Base-by-base conservation (phyloP, 1,284 basidiomycete species). In the Wallemia hederae region DNA sequence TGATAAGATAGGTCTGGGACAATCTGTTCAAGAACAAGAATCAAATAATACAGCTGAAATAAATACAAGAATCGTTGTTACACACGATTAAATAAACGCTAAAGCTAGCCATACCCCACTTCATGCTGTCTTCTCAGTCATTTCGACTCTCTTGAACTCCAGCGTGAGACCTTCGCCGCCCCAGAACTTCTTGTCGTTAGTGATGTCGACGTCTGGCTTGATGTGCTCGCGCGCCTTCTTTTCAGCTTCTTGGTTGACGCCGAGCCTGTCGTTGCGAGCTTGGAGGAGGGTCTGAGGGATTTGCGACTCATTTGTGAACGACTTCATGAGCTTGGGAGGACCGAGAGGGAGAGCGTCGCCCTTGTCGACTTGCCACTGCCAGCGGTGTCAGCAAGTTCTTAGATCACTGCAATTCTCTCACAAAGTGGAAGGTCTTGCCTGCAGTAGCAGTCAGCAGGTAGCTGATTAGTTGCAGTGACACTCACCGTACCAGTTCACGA, bases 361-460 rank as follows among this genome's bases (percentile, higher is more conserved):
- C 17, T 33, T 3, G 58, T 65, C 64, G 34, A 62, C 15, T 0
- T 28, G 24, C 63, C 64, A 65, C n/a, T n/a, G n/a, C n/a, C n/a
- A n/a, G n/a, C n/a, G n/a, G n/a, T n/a, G n/a, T n/a, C n/a, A n/a
- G n/a, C n/a, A n/a, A n/a, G n/a, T n/a, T n/a, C n/a, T n/a, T n/a
- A n/a, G n/a, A n/a, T n/a, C n/a, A n/a, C n/a, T n/a, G n/a, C n/a
- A n/a, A n/a, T n/a, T n/a, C n/a, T n/a, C n/a, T n/a, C n/a, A n/a
- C n/a, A 27, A 63, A 63, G 61, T 65, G 64, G 59, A 65, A 58
- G 27, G 58, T 60, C 61, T 65, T 65, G n/a, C n/a, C n/a, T n/a
- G n/a, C n/a, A n/a, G n/a, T n/a, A n/a, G n/a, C n/a, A n/a, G n/a
- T n/a, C n/a, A n/a, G n/a, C n/a, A n/a, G n/a, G n/a, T n/a, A n/a